Evolutionary conservation across 768 basidiomycete genomes (phyloP), one percentile per base, ranked within the genome.

Genomic region (Thelephora ganbajun): DNA sequence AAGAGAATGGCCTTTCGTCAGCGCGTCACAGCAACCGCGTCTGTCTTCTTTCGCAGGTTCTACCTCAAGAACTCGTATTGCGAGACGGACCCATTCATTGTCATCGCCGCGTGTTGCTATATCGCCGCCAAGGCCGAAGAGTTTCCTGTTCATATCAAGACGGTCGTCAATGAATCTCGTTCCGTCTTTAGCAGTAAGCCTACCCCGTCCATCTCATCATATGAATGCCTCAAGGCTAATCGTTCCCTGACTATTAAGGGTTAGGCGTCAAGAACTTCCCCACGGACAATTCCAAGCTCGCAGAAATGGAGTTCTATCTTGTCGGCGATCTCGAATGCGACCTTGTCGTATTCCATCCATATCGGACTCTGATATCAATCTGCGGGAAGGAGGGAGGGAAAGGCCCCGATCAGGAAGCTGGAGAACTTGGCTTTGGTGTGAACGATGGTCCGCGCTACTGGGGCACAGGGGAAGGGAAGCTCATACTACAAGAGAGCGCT

Each of bases 291-390:
- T 76, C 83, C 11, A 92, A 90, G 58, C 69, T 99, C 12, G 96
- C 93, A 3, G 96, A 99, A 62, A 97, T 97, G 93, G 94, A 98
- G 61, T 98, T 98, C 66, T 98, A 94, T 66, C 79, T 98, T 9
- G 82, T 99, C 19, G 90, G 90, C 58, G 93, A 99, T 60, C 75
- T 98, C 22, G 92, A 96, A 61, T 97, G 94, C 57, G 90, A 98
- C 63, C 68, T 99, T 37, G 62, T 82, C 47, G 75, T 97, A 6
- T 97, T 91, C 61, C 96, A 97, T 61, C 94, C 96, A 0, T 99
- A 99, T 64, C 80, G 91, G 45, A 87, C 90, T 0, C 74, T 98
- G 19, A 67, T 85, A 36, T 70, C 83, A 1, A 68, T 96, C 14
- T 86, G 84, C 55, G 81, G 75, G 50, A 77, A 77, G 50, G 79